Conservation (phyloP, 2,329 filamentous ascomycete species). For the Calonectria montana region DNA sequence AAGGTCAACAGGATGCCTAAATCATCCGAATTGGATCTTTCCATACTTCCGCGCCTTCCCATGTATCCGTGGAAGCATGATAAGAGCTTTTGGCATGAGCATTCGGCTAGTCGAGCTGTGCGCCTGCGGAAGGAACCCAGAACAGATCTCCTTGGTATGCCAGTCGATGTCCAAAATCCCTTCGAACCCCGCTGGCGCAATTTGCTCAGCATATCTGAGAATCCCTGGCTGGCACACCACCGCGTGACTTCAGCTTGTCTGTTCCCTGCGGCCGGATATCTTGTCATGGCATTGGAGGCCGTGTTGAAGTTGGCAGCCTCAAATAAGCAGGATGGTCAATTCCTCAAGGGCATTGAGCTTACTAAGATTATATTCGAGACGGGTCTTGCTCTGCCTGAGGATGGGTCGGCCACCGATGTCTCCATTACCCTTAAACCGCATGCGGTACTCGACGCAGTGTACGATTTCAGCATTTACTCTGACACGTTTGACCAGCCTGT, state of each 20-base stretch:
- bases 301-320: not conserved
- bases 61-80: conserved; percentile 51
- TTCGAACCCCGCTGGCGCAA: conserved; percentile 43
- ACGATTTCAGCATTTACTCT: not conserved
- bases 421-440: not conserved
- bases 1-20: not conserved
- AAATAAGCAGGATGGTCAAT: not conserved
- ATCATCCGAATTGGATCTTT: conserved; percentile 27
- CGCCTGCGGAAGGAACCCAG: conserved; percentile 45
- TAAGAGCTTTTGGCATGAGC: conserved; percentile 46
- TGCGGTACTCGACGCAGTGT: not conserved
- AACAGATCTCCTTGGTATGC: conserved; percentile 53
- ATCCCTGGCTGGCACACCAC: conserved; percentile 55
- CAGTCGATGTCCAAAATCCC: conserved; percentile 31
- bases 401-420: not conserved
- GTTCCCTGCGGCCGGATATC: conserved; percentile 44
- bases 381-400: not conserved
- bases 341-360: not conserved
- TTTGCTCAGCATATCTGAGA: conserved; percentile 32
- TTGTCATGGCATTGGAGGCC: conserved; percentile 61
- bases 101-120: conserved; percentile 40
- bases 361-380: not conserved
- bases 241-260: conserved; percentile 22
- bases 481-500: not conserved
- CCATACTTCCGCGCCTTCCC: conserved; percentile 44